A percentile compares a stretch with the other conserved stretches of the same genome.
These are phyloP conservation scores for Helotiales sp. DNA, from an alignment of 2,329 filamentous ascomycete genomes.

Conservation along the genomic window DNA sequence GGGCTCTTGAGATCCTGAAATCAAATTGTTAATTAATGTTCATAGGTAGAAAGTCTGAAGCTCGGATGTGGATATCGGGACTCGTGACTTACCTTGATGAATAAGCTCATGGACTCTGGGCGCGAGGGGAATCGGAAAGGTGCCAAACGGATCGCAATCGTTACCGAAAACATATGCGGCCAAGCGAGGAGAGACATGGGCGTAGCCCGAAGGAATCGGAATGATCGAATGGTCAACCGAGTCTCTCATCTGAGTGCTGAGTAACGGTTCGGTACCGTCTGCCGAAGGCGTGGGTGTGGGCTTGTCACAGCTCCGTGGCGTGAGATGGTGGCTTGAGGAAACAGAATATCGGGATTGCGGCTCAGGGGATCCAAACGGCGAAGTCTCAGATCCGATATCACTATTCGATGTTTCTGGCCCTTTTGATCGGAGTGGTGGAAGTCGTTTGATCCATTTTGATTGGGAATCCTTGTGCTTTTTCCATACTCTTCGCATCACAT, in stretches of 20 bases:
- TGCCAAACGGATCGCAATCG: slow-evolving; percentile 6
- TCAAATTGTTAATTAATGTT: not conserved
- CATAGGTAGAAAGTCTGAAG: too few species aligned
- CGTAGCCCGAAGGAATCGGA: not conserved
- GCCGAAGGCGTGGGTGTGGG: not conserved
- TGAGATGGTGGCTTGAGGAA: not conserved
- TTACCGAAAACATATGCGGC: not conserved
- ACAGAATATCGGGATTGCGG: not conserved
- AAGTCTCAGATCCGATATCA: not conserved
- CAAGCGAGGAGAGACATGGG: slow-evolving; percentile 5
- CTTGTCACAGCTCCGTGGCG: not conserved
- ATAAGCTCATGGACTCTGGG: slow-evolving; percentile 9
- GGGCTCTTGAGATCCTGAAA: not conserved
- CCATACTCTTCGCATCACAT: slow-evolving; percentile 14
- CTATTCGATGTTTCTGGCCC: not conserved
- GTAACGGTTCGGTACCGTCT: not conserved
- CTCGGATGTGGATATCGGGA: too few species aligned
- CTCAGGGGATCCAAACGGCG: slow-evolving; percentile 5
- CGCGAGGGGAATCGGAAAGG: slow-evolving; percentile 4
- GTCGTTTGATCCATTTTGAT: slow-evolving; percentile 11
- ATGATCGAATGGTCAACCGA: not conserved
- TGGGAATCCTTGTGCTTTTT: slow-evolving; percentile 13
- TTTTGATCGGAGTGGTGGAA: not conserved
- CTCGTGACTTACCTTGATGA: slow-evolving; percentile 7
- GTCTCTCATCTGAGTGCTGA: not conserved